Evolutionary conservation across 2,329 filamentous ascomycete species (phyloP).

Genomic region (Verticillium albo-atrum): DNA sequence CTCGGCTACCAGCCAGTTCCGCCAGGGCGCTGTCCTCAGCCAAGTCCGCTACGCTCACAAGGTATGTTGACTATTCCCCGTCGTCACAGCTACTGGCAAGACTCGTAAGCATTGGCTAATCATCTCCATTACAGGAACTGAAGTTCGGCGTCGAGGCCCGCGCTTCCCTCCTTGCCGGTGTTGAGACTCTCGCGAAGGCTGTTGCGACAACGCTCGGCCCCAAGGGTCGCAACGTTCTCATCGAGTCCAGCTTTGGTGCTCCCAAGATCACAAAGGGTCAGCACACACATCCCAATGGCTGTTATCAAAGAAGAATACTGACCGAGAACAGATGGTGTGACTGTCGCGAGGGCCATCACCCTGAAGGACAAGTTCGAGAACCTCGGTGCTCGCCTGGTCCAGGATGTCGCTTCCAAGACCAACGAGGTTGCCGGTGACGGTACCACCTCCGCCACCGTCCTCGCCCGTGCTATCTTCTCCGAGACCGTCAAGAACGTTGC

Average conservation of each 20-base stretch:
- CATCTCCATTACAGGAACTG: constrained; percentile 64
- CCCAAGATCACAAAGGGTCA: constrained; percentile 99
- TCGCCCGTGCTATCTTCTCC: constrained; percentile 97
- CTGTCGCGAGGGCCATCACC: constrained; percentile 81
- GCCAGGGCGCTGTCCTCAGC: constrained; percentile 60
- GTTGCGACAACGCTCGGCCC: constrained; percentile 95
- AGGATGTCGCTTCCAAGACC: constrained; percentile 98
- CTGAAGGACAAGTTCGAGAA: constrained; percentile 99
- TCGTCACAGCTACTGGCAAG: background rate
- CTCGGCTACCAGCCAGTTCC: constrained; percentile 61
- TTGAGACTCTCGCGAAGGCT: constrained; percentile 93
- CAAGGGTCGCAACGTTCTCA: constrained; percentile 97
- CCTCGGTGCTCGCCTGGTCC: constrained; percentile 90
- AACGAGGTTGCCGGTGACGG: constrained; percentile 99
- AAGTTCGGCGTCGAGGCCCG: constrained; percentile 97
- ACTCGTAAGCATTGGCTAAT: background rate
- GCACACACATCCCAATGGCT: constrained; percentile 16
- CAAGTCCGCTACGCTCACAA: constrained; percentile 98
- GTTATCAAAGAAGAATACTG: background rate
- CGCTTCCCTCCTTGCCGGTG: constrained; percentile 83
- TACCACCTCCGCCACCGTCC: constrained; percentile 95
- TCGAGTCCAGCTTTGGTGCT: constrained; percentile 97
- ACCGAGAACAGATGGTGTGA: constrained; percentile 67
- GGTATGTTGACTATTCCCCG: constrained; percentile 47
- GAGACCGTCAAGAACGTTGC: constrained; percentile 99